Evolutionary conservation across 2,329 filamentous ascomycete genomes (phyloP).

Genomic region (Phaeosphaeria sp.): DNA sequence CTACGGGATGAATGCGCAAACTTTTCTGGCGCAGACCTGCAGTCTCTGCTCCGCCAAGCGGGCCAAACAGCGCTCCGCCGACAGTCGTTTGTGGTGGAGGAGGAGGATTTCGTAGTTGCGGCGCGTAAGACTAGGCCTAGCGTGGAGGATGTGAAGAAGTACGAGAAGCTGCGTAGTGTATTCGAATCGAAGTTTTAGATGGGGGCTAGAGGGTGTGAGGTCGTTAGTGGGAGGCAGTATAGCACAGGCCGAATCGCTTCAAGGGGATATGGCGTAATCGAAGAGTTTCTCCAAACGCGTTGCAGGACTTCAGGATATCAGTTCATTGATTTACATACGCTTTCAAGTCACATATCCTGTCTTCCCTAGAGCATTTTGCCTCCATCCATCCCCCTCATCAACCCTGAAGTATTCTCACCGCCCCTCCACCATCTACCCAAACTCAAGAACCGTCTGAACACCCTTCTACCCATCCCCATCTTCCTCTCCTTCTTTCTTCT

Average conservation of each 20-base stretch:
- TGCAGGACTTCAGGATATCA: too few species aligned
- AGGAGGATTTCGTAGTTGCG: constrained; percentile 56
- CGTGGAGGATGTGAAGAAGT: constrained; percentile 64
- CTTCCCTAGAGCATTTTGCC: not conserved
- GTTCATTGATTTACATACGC: too few species aligned
- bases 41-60: constrained; percentile 64
- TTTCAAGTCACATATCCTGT: not conserved
- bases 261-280: not conserved
- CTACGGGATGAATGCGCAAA: constrained; percentile 69
- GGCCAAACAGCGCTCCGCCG: constrained; percentile 63
- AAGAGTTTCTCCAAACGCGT: too few species aligned
- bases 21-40: constrained; percentile 76
- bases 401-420: not conserved
- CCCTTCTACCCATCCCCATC: not conserved
- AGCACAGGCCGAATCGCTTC: not conserved
- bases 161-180: constrained; percentile 56
- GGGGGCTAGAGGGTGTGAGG: constrained; percentile 48
- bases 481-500: not conserved
- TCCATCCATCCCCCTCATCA: not conserved
- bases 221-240: not conserved
- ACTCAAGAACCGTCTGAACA: not conserved
- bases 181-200: constrained; percentile 24
- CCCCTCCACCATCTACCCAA: not conserved
- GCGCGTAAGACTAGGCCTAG: constrained; percentile 54
- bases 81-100: constrained; percentile 52